Conservation (phyloP, 1,284 basidiomycete species). For the Farysia itapuensis region DNA sequence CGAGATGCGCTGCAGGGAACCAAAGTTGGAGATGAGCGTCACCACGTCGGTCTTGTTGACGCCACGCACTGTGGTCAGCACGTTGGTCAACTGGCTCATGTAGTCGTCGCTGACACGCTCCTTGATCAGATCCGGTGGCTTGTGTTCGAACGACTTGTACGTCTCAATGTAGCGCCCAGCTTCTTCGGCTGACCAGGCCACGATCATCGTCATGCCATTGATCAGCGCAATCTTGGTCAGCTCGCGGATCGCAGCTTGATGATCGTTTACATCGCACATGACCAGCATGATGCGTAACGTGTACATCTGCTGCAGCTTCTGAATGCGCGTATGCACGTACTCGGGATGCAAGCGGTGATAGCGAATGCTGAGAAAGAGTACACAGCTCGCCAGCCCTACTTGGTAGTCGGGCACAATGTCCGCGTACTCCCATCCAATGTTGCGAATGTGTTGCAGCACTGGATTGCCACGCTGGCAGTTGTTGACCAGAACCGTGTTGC, state of each 20-base stretch:
- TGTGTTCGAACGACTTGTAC: slow-evolving; percentile 91
- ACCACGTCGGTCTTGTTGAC: slow-evolving; percentile 98
- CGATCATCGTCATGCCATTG: slow-evolving; percentile 87
- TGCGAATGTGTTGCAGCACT: slow-evolving; percentile 77
- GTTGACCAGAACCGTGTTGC: slow-evolving; percentile 51
- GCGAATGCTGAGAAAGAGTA: slow-evolving; percentile 69
- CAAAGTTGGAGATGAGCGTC: slow-evolving; percentile 69
- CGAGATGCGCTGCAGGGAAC: slow-evolving; percentile 11
- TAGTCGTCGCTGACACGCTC: slow-evolving; percentile 89
- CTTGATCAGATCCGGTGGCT: slow-evolving; percentile 88
- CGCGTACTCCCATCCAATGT: slow-evolving; percentile 89
- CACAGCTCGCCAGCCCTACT: slow-evolving; percentile 47
- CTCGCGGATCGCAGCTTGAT: slow-evolving; percentile 85
- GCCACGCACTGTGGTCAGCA: slow-evolving; percentile 84
- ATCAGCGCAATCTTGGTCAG: slow-evolving; percentile 78
- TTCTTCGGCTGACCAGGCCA: slow-evolving; percentile 86
- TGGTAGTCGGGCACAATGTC: slow-evolving; percentile 80
- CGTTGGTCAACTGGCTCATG: slow-evolving; percentile 75
- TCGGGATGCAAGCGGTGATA: slow-evolving; percentile 97
- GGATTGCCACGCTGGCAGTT: slow-evolving; percentile 77
- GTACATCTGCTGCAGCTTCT: slow-evolving; percentile 78
- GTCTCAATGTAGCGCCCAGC: slow-evolving; percentile 86
- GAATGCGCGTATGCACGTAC: slow-evolving; percentile 88
- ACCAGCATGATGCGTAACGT: slow-evolving; percentile 84
- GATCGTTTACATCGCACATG: slow-evolving; percentile 87